phyloP scores from a whole-genome alignment of 768 basidiomycete species.

The Austroboletus eburneus region DNA sequence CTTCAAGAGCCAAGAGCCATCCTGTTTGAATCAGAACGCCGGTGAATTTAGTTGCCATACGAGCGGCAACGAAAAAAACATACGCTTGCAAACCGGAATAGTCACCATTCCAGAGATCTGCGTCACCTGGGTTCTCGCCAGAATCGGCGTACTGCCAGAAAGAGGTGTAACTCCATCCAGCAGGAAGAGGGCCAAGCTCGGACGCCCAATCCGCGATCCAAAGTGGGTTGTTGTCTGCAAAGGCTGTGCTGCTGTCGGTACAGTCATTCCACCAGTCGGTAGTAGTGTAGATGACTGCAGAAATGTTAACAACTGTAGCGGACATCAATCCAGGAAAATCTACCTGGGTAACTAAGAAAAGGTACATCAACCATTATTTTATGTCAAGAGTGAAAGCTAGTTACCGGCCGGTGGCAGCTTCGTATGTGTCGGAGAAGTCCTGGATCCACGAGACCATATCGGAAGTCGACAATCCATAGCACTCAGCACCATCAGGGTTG shows the following conservation, averaged over 20 bases:
- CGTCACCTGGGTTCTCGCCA: conserved; percentile 54
- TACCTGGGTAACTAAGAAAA: conserved; percentile 39
- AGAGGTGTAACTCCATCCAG: conserved; percentile 52
- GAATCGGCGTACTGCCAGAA: conserved; percentile 62
- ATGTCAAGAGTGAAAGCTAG: not conserved
- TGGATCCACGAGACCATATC: conserved; percentile 62
- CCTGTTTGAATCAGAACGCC: too few relatives aligned
- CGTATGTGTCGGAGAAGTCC: conserved; percentile 60
- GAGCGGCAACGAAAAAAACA: not conserved
- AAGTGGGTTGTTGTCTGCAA: conserved; percentile 49
- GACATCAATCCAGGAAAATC: conserved; percentile 1
- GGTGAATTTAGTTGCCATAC: too few relatives aligned
- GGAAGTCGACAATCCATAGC: conserved; percentile 50
- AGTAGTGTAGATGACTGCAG: conserved; percentile 55
- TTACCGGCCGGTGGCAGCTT: conserved; percentile 45
- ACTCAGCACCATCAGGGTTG: conserved; percentile 47
- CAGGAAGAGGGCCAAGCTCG: conserved; percentile 49
- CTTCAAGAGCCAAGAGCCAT: too few relatives aligned
- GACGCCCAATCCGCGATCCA: conserved; percentile 58
- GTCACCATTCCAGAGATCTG: conserved; percentile 55
- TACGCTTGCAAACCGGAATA: conserved; percentile 39
- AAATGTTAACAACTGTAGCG: not conserved
- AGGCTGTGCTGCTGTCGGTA: conserved; percentile 54
- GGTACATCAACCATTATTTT: not conserved
- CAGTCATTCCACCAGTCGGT: conserved; percentile 68